Conservation (phyloP, 768 basidiomycete species). For the Mrakia frigida region DNA sequence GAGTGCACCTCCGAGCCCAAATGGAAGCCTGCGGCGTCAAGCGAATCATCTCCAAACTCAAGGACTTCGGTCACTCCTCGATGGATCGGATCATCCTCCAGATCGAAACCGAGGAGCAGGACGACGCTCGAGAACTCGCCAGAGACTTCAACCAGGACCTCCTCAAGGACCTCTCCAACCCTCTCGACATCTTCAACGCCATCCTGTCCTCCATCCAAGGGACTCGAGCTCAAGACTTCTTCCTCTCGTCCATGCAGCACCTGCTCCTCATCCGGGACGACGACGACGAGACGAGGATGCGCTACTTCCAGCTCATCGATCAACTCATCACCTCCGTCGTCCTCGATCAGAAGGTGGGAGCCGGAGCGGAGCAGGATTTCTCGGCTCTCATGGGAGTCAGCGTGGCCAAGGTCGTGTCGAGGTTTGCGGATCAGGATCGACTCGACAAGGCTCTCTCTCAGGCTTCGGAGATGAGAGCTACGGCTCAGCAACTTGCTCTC, state of each 20-base stretch:
- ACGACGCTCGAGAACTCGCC: slow-evolving; percentile 67
- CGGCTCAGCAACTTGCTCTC: slow-evolving; percentile 55
- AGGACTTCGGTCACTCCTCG: slow-evolving; percentile 57
- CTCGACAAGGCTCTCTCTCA: slow-evolving; percentile 74
- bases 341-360: slow-evolving; percentile 74
- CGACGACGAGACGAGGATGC: slow-evolving; percentile 73
- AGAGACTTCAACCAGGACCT: slow-evolving; percentile 71
- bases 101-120: slow-evolving; percentile 60
- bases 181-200: slow-evolving; percentile 80
- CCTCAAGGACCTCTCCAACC: slow-evolving; percentile 68
- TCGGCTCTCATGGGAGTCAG: slow-evolving; percentile 81
- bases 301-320: slow-evolving; percentile 88
- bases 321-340: slow-evolving; percentile 84
- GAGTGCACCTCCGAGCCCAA: slow-evolving; percentile 76
- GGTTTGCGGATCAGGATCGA: slow-evolving; percentile 84
- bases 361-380: slow-evolving; percentile 54
- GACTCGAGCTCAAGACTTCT: slow-evolving; percentile 72
- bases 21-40: slow-evolving; percentile 81
- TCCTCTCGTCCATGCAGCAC: slow-evolving; percentile 91
- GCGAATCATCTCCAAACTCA: slow-evolving; percentile 63
- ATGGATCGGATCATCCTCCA: slow-evolving; percentile 64
- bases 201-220: slow-evolving; percentile 70
- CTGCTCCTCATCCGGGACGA: slow-evolving; percentile 74
- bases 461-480: slow-evolving; percentile 59
- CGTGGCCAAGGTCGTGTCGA: slow-evolving; percentile 78